Percentiles rank a stretch among this genome's conserved stretches.
phyloP scores from a whole-genome alignment of 2,329 filamentous ascomycete genomes.

The Chrysosporium keratinophilum region DNA sequence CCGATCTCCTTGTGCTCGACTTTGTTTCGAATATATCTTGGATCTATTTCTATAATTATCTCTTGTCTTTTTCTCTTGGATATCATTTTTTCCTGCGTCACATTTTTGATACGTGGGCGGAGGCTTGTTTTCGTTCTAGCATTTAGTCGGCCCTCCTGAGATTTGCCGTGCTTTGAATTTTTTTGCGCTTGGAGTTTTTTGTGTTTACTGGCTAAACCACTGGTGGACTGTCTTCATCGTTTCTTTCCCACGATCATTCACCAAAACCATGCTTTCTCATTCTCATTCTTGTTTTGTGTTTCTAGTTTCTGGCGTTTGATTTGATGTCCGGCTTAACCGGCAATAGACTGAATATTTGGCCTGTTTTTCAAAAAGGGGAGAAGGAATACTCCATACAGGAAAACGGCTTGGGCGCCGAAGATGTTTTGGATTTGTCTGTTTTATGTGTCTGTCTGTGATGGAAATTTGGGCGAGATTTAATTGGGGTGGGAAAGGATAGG shows the following conservation, averaged over 20 bases:
- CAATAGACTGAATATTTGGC: conserved; percentile 7
- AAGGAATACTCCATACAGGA: background rate
- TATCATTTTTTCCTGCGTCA: background rate
- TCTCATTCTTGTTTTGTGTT: background rate
- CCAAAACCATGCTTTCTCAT: background rate
- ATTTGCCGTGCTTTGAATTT: background rate
- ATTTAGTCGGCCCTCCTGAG: conserved; percentile 1
- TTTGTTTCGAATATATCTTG: background rate
- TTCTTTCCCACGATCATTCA: background rate
- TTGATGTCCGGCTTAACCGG: background rate
- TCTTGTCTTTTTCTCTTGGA: background rate
- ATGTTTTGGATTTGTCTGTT: background rate
- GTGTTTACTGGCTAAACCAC: background rate
- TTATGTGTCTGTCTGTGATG: background rate
- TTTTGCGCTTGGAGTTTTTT: background rate
- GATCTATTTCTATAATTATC: background rate
- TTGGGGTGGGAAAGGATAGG: background rate
- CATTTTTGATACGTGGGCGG: background rate
- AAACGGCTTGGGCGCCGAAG: background rate
- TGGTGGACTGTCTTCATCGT: background rate
- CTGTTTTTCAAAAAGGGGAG: background rate
- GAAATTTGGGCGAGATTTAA: background rate
- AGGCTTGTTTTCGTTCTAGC: conserved; percentile 3
- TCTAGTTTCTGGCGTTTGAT: background rate
- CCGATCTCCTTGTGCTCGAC: no score